These are phyloP conservation scores for Cyanidioschyzon merolae DNA, from an alignment of 23 red algal species.

Conservation along the genomic window DNA sequence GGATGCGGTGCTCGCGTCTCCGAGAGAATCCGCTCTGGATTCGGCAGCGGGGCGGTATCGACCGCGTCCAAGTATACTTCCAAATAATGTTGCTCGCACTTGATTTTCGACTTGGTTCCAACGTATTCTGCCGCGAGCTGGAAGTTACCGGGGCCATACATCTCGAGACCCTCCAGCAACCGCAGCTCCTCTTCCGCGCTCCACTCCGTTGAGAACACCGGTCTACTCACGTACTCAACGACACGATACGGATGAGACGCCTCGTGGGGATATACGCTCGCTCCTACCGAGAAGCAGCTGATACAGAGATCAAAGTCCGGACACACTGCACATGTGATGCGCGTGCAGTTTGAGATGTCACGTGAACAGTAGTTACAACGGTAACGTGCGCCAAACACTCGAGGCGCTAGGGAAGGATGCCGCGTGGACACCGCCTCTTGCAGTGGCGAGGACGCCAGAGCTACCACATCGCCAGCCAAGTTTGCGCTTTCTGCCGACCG, in stretches of 20 bases:
- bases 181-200: conserved; percentile 57
- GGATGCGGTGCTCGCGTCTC: background rate
- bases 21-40: background rate
- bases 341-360: conserved; percentile 7
- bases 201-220: conserved; percentile 53
- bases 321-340: conserved; percentile 27
- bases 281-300: conserved; percentile 86
- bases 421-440: background rate
- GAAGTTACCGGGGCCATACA: conserved; percentile 62
- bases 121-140: conserved; percentile 52
- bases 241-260: conserved; percentile 58
- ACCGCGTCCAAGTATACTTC: conserved; percentile 13
- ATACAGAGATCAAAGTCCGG: conserved; percentile 47
- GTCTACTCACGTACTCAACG: conserved; percentile 16
- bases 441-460: background rate
- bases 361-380: conserved; percentile 17
- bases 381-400: background rate
- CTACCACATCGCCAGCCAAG: too few species aligned
- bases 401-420: background rate
- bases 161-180: conserved; percentile 40
- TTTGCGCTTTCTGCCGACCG: too few species aligned
- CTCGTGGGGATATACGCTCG: conserved; percentile 45
- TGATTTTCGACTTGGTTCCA: conserved; percentile 17
- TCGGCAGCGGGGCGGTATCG: conserved; percentile 13
- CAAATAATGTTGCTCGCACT: conserved; percentile 22